A percentile compares a stretch with the other conserved stretches of the same genome.
Conservation (phyloP, 1,139 yeast genomes). For the Waltiozyma solani region DNA sequence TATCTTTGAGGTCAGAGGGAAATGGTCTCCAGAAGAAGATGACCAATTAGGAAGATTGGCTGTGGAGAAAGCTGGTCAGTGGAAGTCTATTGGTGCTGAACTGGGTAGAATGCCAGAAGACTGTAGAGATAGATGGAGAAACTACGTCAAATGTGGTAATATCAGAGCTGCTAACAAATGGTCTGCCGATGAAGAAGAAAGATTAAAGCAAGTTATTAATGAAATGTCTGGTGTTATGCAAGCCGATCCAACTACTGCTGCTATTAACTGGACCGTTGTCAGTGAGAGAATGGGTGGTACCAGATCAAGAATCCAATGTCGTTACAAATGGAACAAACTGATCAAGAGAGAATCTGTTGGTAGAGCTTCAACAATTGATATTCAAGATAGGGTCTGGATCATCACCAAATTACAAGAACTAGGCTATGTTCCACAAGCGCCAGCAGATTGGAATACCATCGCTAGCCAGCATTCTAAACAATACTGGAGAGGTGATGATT, state of each 20-base stretch:
- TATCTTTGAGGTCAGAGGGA: conserved; percentile 76
- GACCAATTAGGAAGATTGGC: conserved; percentile 52
- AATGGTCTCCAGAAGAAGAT: conserved; percentile 83
- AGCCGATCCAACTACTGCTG: conserved; percentile 15
- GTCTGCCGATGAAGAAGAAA: conserved; percentile 63
- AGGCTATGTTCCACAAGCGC: conserved; percentile 36
- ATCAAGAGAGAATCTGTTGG: conserved; percentile 47
- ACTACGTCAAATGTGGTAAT: conserved; percentile 83
- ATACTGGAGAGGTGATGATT: conserved; percentile 36
- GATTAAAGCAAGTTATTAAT: conserved; percentile 45
- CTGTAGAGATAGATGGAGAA: conserved; percentile 93
- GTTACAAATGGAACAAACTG: conserved; percentile 88
- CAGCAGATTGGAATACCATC: conserved; percentile 55
- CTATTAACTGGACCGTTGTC: conserved; percentile 83
- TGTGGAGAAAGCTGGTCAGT: conserved; percentile 61
- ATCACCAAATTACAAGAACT: conserved; percentile 38
- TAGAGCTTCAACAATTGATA: conserved; percentile 39
- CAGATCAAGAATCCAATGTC: conserved; percentile 85
- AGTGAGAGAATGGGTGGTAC: conserved; percentile 84
- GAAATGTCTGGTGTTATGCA: conserved; percentile 21
- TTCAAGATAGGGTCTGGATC: conserved; percentile 48
- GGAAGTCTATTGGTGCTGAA: conserved; percentile 72
- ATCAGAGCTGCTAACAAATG: conserved; percentile 70
- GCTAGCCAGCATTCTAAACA: conserved; percentile 34
- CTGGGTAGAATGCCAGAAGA: conserved; percentile 96